phyloP scores from a whole-genome alignment of 306 rosid genomes.

The Castanopsis chinensis region DNA sequence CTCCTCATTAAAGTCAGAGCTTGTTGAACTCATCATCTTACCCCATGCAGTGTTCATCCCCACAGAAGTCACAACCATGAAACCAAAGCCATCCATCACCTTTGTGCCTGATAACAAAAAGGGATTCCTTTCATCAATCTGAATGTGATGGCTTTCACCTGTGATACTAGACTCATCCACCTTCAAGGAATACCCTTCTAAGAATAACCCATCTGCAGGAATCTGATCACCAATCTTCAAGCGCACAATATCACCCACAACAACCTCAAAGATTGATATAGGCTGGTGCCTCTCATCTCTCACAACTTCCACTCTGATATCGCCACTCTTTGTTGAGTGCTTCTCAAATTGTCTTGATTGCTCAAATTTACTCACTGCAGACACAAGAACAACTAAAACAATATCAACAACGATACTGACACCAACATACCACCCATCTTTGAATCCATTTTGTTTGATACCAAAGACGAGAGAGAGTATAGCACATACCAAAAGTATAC shows the following conservation, averaged over 20 bases:
- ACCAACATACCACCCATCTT: slow-evolving; percentile 26
- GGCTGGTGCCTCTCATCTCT: slow-evolving; percentile 15
- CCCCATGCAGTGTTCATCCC: slow-evolving; percentile 27
- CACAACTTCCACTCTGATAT: slow-evolving; percentile 12
- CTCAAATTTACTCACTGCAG: slow-evolving; percentile 22
- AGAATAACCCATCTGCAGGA: slow-evolving; percentile 24
- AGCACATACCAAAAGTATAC: slow-evolving; percentile 17
- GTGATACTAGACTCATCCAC: slow-evolving; percentile 29
- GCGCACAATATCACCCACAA: slow-evolving; percentile 21
- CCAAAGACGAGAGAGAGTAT: slow-evolving; percentile 16
- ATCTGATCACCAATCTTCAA: slow-evolving; percentile 29
- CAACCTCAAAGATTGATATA: slow-evolving; percentile 14
- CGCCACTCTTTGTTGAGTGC: slow-evolving; percentile 14
- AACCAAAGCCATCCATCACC: slow-evolving; percentile 24
- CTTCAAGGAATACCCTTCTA: slow-evolving; percentile 19
- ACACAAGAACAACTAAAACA: slow-evolving; percentile 15
- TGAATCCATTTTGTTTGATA: slow-evolving; percentile 24
- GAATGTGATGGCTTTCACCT: slow-evolving; percentile 18
- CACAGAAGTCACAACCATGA: slow-evolving; percentile 28
- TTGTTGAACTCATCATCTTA: slow-evolving; percentile 21
- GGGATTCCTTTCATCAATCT: slow-evolving; percentile 10
- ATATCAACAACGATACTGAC: slow-evolving; percentile 19
- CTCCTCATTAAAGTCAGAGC: background rate
- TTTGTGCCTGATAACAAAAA: slow-evolving; percentile 28
- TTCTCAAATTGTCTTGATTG: slow-evolving; percentile 25